Base-by-base conservation (phyloP, 1,284 basidiomycete genomes). In the Clitocybe nebularis region DNA sequence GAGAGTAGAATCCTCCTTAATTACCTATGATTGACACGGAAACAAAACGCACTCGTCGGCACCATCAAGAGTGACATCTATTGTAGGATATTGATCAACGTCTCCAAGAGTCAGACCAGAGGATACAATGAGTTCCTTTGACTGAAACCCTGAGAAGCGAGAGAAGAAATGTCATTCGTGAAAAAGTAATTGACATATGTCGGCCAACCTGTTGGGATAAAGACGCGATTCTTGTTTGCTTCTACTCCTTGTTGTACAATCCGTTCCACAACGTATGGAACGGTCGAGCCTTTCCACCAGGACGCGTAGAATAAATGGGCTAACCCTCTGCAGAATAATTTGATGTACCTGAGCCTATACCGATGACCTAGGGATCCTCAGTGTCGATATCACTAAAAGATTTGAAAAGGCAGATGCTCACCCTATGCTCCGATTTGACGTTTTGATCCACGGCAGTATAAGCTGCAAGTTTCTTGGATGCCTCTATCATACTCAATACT, bases 61-160 rank as follows among this genome's bases (percentile, higher is more conserved):
- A 32, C 95, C 95, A 62, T 99, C 95, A 43, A 99, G 84, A 4
- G 93, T 96, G 20, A 99, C 91, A 57, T 99, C 96, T 44, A 99
- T 87, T 6, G 72, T 71, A 1, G 89, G 86, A 66, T 90, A 93
- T 61, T 93, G 85, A 59, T 93, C 90, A 3, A 97, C 85, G 57
- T 99, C 96, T 22, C 94, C 96, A 4, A 99, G 77, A 24, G 69
- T 81, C 7, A 99, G 72, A 2, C 83, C 77, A 14, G 84, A 83
- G 34, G 77, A 73, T 40, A 98, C 84, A 60, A 99, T 98, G 48
- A 99, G 79, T 60, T 96, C 86, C 62, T 93, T 95, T 6, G 89
- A 93, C 66, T 99, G 95, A 67, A 99, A 99, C 22, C 94, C 91
- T 88, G 55, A 5, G 24, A 24, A 5, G 4, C 39, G 21, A 44